A percentile compares a stretch with the other conserved stretches of the same genome.
Conservation (phyloP, 345 rosid genomes). For the Camelina neglecta region DNA sequence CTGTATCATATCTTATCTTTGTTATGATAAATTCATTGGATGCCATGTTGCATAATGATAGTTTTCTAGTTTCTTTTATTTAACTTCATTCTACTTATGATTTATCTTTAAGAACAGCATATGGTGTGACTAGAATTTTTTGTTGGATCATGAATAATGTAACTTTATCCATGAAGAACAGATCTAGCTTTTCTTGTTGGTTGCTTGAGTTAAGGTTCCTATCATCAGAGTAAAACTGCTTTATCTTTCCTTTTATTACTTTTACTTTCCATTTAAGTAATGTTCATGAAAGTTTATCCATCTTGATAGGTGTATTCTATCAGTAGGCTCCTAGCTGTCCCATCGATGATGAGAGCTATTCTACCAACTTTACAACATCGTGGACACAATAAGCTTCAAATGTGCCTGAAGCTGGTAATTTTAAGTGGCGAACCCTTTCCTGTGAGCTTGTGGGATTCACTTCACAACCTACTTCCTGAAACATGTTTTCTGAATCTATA, state of each 20-base stretch:
- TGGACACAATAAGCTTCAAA: conserved; percentile 44
- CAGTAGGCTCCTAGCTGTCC: conserved; percentile 78
- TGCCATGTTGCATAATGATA: conserved; percentile 23
- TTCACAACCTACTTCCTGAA: conserved; percentile 64
- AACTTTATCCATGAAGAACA: background rate
- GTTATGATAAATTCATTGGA: background rate
- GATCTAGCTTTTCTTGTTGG: conserved; percentile 19
- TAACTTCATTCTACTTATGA: conserved; percentile 13
- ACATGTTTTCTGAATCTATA: conserved; percentile 80
- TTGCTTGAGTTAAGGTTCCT: conserved; percentile 25
- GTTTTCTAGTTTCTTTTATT: conserved; percentile 24
- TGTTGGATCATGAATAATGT: conserved; percentile 7
- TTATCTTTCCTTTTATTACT: conserved; percentile 6
- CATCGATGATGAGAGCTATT: conserved; percentile 77
- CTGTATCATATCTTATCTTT: conserved; percentile 5
- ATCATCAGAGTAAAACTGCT: conserved; percentile 15
- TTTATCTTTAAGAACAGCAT: conserved; percentile 5
- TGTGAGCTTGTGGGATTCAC: conserved; percentile 76
- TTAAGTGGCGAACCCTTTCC: conserved; percentile 90
- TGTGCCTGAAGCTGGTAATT: conserved; percentile 71
- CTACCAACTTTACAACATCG: conserved; percentile 70
- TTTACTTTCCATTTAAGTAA: conserved; percentile 8
- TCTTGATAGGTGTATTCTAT: conserved; percentile 69
- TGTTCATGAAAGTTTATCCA: conserved; percentile 4
- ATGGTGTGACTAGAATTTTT: conserved; percentile 17